Conservation (phyloP, 1,284 basidiomycete species). For the Apiotrichum porosum region DNA sequence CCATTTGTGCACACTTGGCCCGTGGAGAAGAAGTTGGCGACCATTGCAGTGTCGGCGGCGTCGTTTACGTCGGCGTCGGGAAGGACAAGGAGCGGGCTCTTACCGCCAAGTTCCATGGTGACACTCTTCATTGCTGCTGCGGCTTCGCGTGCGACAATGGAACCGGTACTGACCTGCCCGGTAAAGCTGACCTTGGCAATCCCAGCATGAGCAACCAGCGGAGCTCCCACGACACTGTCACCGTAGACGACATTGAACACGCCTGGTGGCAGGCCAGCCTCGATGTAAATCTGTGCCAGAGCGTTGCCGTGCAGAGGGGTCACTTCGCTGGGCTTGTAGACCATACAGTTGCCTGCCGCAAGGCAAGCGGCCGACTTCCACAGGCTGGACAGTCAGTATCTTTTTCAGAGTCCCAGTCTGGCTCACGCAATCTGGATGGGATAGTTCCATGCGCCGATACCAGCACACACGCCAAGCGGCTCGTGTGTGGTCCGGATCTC, state of each 20-base stretch:
- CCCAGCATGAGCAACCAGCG: constrained; percentile 9
- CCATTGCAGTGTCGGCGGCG: constrained; percentile 17
- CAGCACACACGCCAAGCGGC: constrained; percentile 21
- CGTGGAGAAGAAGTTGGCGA: constrained; percentile 16
- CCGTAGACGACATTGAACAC: constrained; percentile 20
- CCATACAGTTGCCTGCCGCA: constrained; percentile 17
- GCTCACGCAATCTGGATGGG: constrained; percentile 17
- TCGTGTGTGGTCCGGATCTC: constrained; percentile 15
- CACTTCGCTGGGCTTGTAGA: constrained; percentile 19
- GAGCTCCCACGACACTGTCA: constrained; percentile 7
- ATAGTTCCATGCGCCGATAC: constrained; percentile 26
- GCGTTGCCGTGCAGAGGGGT: constrained; percentile 16
- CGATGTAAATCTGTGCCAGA: constrained; percentile 12
- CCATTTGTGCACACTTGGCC: constrained; percentile 21
- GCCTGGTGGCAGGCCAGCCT: constrained; percentile 13
- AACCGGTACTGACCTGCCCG: constrained; percentile 13
- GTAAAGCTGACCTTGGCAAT: constrained; percentile 21
- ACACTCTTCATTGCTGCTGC: constrained; percentile 15
- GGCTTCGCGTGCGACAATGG: constrained; percentile 10
- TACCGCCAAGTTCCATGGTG: constrained; percentile 22
- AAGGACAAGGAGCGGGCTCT: constrained; percentile 14
- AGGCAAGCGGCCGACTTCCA: constrained; percentile 18
- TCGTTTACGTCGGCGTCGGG: constrained; percentile 16
- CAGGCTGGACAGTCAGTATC: no score
- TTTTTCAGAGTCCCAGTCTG: no score